These are phyloP conservation scores for Ajuga reptans DNA, from an alignment of 305 asterid species.

Conservation along the genomic window DNA sequence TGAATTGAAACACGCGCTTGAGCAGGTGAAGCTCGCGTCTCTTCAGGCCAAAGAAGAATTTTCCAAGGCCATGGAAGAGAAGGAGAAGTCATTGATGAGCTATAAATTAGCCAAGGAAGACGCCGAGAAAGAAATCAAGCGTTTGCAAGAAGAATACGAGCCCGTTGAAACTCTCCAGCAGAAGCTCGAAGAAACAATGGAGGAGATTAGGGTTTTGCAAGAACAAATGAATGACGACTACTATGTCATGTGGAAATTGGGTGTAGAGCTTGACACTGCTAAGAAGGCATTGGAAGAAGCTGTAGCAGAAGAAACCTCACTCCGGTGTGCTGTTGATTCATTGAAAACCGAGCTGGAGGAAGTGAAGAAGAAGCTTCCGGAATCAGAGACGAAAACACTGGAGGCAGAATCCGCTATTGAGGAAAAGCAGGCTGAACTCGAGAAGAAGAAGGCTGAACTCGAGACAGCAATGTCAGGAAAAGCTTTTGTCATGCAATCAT, in stretches of 20 bases:
- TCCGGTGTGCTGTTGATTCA: constrained; percentile 27
- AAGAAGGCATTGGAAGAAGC: constrained; percentile 38
- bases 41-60: constrained; percentile 46
- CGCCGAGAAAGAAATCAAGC: constrained; percentile 33
- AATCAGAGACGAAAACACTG: constrained; percentile 31
- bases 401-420: constrained; percentile 39
- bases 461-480: constrained; percentile 27
- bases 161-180: constrained; percentile 38
- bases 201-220: constrained; percentile 41
- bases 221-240: constrained; percentile 42
- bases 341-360: constrained; percentile 36
- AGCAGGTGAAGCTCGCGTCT: constrained; percentile 39
- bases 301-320: constrained; percentile 34
- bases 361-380: constrained; percentile 33
- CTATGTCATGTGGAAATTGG: constrained; percentile 25
- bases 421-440: constrained; percentile 39
- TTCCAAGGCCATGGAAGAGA: constrained; percentile 37
- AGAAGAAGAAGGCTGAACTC: constrained; percentile 34
- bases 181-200: constrained; percentile 48
- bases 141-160: constrained; percentile 37
- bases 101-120: constrained; percentile 39
- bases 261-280: constrained; percentile 42
- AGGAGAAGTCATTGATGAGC: constrained; percentile 34
- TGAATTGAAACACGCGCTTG: constrained; percentile 28
- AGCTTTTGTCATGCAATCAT: constrained; percentile 18